Conservation (phyloP, 2,329 filamentous ascomycete species). For the Dryadomyces quercivorus region DNA sequence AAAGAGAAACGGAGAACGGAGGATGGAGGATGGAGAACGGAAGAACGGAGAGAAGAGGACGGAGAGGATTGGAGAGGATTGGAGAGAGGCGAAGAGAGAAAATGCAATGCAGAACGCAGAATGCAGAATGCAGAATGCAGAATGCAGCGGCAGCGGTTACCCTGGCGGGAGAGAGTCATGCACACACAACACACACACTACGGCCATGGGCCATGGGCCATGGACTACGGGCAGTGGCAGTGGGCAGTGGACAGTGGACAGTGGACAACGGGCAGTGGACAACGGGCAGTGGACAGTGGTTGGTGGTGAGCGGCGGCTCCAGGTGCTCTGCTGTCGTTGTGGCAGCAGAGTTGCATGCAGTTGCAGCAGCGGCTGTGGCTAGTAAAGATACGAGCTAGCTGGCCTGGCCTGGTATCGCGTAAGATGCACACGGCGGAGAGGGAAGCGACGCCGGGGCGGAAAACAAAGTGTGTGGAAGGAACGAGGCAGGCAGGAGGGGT, state of each 20-base stretch:
- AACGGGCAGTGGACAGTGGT: neutral
- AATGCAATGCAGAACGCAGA: too few species aligned
- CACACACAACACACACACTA: neutral
- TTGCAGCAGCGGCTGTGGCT: slow-evolving; percentile 2
- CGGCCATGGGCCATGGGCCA: neutral
- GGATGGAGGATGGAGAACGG: neutral
- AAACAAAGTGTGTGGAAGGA: neutral
- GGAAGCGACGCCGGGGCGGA: slow-evolving; percentile 2
- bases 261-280: neutral
- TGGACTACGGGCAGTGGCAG: neutral
- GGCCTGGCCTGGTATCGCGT: neutral
- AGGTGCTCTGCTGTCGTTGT: neutral
- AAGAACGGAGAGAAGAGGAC: neutral
- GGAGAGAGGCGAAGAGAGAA: neutral
- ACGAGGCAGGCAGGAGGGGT: slow-evolving; percentile 4
- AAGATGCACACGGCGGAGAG: neutral
- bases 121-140: too few species aligned
- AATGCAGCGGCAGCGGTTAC: neutral
- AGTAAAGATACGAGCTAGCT: neutral
- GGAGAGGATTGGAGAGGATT: neutral
- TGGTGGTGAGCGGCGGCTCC: slow-evolving; percentile 1
- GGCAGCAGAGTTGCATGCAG: slow-evolving; percentile 6
- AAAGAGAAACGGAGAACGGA: neutral
- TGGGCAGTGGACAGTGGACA: too few species aligned
- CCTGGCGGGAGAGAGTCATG: neutral